Evolutionary conservation across 2,329 filamentous ascomycete genomes (phyloP), one percentile per base, ranked within the genome.

Genomic region (Aspergillus puulaauensis): DNA sequence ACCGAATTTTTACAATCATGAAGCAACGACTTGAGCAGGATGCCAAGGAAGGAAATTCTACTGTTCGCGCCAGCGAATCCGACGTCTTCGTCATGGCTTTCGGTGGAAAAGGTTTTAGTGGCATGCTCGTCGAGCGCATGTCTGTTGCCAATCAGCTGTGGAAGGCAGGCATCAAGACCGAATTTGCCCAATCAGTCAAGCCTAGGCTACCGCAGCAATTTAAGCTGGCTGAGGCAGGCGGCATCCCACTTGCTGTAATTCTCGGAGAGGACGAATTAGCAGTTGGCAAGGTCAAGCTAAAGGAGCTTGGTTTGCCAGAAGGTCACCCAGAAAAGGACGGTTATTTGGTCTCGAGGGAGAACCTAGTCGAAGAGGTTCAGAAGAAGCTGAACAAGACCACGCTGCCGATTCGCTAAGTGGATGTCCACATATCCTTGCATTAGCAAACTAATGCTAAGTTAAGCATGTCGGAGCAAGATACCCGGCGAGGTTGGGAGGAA

Each of bases 61-160:
- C 77, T 31, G 77, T 86, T 52, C 81, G 90, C 62, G 82, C 82
- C 63, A 91, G 88, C 69, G 90, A 95, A 66, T 88, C 93, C 3
- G 93, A 98, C 70, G 92, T 93, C 46, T 97, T 87, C 75, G 89
- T 98, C 69, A 98, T 98, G 92, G 92, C 92, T 0, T 92, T 97
- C 70, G 93, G 91, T 54, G 90, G 90, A 53, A 93, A 93, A 76
- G 90, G 87, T 19, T 93, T 93, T 74, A 88, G 83, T 15, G 91
- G 91, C 46, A 80, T 96, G 62, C 77, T 96, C 54, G 86, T 87
- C 64, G 90, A 97, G 80, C 89, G 93, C 64, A 93, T 97, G 86
- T 80, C 86, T 24, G 83, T 98, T 39, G 88, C 88, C 58, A 83
- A 86, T 64, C 82, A 82, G 63, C 80, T 98, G 50, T 96, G 93